Base-by-base conservation (phyloP, 129 eudicot species). In the Pulicaria dysenterica region DNA sequence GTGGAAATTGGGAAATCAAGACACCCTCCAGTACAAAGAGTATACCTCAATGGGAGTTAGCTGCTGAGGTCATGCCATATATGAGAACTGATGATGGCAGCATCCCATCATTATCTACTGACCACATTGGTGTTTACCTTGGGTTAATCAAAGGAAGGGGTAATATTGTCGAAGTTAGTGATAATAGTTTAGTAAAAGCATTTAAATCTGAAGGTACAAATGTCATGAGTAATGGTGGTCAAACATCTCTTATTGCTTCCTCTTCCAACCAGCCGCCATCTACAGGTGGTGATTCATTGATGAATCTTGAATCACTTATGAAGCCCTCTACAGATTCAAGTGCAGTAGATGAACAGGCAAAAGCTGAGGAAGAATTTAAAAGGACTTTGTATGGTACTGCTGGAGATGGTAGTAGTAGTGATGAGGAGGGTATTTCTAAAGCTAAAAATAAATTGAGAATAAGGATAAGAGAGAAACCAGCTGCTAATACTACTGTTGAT, bases 51-150 rank as follows among this genome's bases (percentile, higher is more conserved):
- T 94, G 99, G 99, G 99, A 82, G 61, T 83, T 94, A 13, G 99
- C 99, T 62, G 99, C 96, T 42, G 96, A 94, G 82, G 99, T 94
- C 66, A 94, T 86, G 87, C 99, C 99, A 37, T 94, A 90, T 84
- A 94, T 94, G 99, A 88, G 73, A 80, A 94, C 97, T 5, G 96
- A 94, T 62, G 99, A 90, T 70, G 99, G 99, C 10, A 83, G 96
- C 14, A 90, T 94, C 64, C 97, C 99, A 4, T 89, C 97, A 34
- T 90, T 90, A 60, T 87, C 90, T 7, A 86, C 97, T 1, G 99
- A 94, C 69, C 96, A 94, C 43, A 88, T 94, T 47, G 99, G 99
- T 43, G 99, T 94, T 72, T 94, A 94, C 67, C 88, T 94, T 0
- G 99, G 99, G 24, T 78, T 88, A 40, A 84, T 94, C 42, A 94